Evolutionary conservation across 345 rosid genomes (phyloP).

Genomic region (Cardiospermum halicacabum): DNA sequence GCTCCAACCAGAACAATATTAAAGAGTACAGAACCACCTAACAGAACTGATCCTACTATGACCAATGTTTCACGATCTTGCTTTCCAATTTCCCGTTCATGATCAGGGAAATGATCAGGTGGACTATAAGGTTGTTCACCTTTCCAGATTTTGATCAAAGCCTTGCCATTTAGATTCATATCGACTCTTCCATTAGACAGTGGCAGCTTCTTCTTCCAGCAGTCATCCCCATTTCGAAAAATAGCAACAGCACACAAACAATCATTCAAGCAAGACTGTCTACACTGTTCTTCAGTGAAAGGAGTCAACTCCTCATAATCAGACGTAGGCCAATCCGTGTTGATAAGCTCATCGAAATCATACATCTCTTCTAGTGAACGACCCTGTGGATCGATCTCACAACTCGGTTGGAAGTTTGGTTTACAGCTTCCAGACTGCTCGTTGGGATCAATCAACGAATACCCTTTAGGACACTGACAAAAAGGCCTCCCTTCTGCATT

Average conservation of each 20-base stretch:
- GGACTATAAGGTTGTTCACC: neutral
- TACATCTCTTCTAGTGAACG: slow-evolving; percentile 12
- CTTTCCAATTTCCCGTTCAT: neutral
- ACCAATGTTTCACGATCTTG: slow-evolving; percentile 12
- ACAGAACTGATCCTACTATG: slow-evolving; percentile 21
- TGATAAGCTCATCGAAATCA: neutral
- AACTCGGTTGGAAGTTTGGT: slow-evolving; percentile 11
- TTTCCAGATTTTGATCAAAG: slow-evolving; percentile 27
- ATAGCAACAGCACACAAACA: slow-evolving; percentile 33
- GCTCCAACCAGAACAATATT: slow-evolving; percentile 19
- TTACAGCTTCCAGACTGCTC: slow-evolving; percentile 14
- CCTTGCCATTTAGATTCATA: neutral
- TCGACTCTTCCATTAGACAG: slow-evolving; percentile 29
- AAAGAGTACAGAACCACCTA: slow-evolving; percentile 25
- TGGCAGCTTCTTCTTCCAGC: slow-evolving; percentile 41
- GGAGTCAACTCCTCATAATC: slow-evolving; percentile 25
- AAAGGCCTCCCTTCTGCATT: slow-evolving; percentile 6
- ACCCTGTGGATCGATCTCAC: slow-evolving; percentile 2
- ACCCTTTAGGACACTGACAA: slow-evolving; percentile 12
- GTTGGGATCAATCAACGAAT: slow-evolving; percentile 2
- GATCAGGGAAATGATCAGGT: slow-evolving; percentile 1
- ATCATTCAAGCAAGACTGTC: slow-evolving; percentile 29
- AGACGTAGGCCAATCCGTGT: slow-evolving; percentile 26
- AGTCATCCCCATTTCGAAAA: slow-evolving; percentile 6
- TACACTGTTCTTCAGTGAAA: slow-evolving; percentile 21